Conservation (phyloP, 768 basidiomycete species). For the Gymnopilus dilepis region DNA sequence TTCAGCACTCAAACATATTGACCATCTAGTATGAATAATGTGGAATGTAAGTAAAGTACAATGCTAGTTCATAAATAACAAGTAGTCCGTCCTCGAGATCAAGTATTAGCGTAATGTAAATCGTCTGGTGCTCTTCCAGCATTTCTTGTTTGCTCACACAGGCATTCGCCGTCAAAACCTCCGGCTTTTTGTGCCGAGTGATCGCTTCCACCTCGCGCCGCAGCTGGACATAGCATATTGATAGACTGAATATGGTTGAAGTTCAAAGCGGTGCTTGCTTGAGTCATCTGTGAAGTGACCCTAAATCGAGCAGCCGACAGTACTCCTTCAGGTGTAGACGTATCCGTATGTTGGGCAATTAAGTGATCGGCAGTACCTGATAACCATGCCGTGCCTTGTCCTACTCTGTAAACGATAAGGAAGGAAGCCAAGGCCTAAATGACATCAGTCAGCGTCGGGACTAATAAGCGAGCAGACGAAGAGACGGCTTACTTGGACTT, state of each 20-base stretch:
- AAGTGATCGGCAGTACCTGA: slow-evolving; percentile 15
- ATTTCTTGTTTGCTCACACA: background rate
- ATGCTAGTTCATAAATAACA: background rate
- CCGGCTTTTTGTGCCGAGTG: background rate
- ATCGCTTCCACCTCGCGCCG: background rate
- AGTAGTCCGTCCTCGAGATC: background rate
- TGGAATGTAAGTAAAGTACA: no score
- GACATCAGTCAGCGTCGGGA: background rate
- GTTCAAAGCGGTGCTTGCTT: slow-evolving; percentile 12
- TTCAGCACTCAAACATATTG: no score
- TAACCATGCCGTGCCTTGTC: slow-evolving; percentile 22
- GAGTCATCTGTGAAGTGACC: slow-evolving; percentile 12
- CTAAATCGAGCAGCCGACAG: slow-evolving; percentile 4
- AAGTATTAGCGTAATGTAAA: background rate
- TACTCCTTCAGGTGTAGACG: background rate
- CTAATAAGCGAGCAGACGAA: background rate
- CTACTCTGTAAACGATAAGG: slow-evolving; percentile 20
- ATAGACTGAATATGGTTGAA: background rate
- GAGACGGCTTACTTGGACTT: slow-evolving; percentile 21
- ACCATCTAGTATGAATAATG: no score
- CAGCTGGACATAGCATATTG: background rate
- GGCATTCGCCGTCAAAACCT: background rate
- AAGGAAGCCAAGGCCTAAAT: slow-evolving; percentile 20
- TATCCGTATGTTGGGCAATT: slow-evolving; percentile 10
- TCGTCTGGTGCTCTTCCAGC: background rate